Base-by-base conservation (phyloP, 2,329 filamentous ascomycete species). In the Venturia effusa region DNA sequence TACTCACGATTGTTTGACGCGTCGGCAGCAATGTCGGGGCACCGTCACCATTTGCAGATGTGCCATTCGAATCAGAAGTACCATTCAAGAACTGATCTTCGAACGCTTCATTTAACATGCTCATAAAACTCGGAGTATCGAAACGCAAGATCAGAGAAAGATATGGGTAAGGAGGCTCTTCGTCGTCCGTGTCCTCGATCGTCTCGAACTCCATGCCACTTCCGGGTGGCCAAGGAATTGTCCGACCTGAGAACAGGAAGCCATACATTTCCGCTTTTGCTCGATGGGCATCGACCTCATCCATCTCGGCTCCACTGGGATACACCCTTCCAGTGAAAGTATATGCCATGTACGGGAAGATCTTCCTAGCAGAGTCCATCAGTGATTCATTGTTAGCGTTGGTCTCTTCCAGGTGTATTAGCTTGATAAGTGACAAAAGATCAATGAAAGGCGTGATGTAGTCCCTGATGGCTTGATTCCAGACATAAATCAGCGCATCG, bases 331-430 rank as follows among this genome's bases (percentile, higher is more conserved):
- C 89, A 0, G 94, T 97, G 62, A 97, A 81, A 4, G 88, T 87
- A 72, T 96, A 97, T 0, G 94, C 95, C 7, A 99, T 81, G 71
- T 97, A 99, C 0, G 94, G 90, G 69, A 97, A 99, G 66, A 97
- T 86, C 73, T 97, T 99, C 74, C 90, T 83, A 2, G 90, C 92
- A 69, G 91, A 88, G 32, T 87, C 82, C 64, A 83, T 81, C 69
- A 83, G 83, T 13, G 84, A 80, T 61, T 88, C 84, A 66, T 84
- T 84, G 15, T 80, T 76, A 65, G 81, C 81, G 45, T 80, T 81
- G 10, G 82, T 80, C 30, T 78, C 74, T 64, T 84, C 81, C 13
- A 81, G 81, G 64, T 81, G 79, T 66, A 83, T 81, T n/a, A 83
- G 74, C 59, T 79, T 75, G 64, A 79, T 72, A 30, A 97, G 79